These are phyloP conservation scores for Amylostereum chailletii DNA, from an alignment of 1,284 basidiomycete genomes.

Conservation along the genomic window DNA sequence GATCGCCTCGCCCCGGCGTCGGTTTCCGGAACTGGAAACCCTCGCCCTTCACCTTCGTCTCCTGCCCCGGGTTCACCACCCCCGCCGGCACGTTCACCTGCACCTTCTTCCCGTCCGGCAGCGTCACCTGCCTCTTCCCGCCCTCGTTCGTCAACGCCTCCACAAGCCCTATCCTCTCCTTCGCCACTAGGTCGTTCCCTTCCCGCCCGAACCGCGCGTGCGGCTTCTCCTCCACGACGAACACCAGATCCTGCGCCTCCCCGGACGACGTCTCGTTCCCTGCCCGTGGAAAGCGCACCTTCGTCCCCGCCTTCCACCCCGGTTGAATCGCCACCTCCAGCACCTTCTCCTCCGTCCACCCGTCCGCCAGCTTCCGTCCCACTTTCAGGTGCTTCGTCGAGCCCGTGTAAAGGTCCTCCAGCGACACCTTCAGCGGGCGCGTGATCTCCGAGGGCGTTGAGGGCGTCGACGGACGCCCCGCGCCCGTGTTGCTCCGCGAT, in stretches of 20 bases:
- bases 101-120: slow-evolving; percentile 74
- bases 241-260: slow-evolving; percentile 80
- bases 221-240: slow-evolving; percentile 88
- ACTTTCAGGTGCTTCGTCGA: slow-evolving; percentile 88
- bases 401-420: slow-evolving; percentile 90
- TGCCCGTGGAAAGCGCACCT: slow-evolving; percentile 80
- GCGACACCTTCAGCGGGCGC: slow-evolving; percentile 78
- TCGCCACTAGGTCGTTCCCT: slow-evolving; percentile 71
- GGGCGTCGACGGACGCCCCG: slow-evolving; percentile 14
- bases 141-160: slow-evolving; percentile 69
- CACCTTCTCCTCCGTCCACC: slow-evolving; percentile 82
- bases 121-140: slow-evolving; percentile 47
- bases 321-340: slow-evolving; percentile 85
- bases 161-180: slow-evolving; percentile 64
- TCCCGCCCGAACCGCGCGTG: slow-evolving; percentile 71
- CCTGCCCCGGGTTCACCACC: slow-evolving; percentile 73
- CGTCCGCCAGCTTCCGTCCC: slow-evolving; percentile 63
- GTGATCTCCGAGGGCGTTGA: slow-evolving; percentile 58
- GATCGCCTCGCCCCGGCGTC: slow-evolving; percentile 70
- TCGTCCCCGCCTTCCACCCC: slow-evolving; percentile 86
- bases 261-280: slow-evolving; percentile 78
- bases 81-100: slow-evolving; percentile 62
- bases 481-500: slow-evolving; percentile 8
- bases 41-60: slow-evolving; percentile 64
- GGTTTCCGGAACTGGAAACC: slow-evolving; percentile 89